Base-by-base conservation (phyloP, 139 green algal species). In the Tetradesmus obliquus region DNA sequence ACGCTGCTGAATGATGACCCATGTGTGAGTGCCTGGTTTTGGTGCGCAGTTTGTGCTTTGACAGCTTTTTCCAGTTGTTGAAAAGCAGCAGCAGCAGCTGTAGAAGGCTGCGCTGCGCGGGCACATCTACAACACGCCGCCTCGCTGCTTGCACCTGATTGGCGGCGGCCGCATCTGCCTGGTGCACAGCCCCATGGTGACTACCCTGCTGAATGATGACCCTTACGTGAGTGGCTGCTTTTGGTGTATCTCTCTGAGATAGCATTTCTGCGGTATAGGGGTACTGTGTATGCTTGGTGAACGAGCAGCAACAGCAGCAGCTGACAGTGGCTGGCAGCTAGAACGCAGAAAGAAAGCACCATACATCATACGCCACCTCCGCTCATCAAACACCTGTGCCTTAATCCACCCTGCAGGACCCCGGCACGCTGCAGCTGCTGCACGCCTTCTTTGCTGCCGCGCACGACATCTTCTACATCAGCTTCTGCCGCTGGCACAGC, bases 71-170 rank as follows among this genome's bases (percentile, higher is more conserved):
- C n/a, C n/a, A n/a, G n/a, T n/a, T n/a, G n/a, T n/a, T n/a, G n/a
- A n/a, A n/a, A n/a, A n/a, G 22, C 84, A 62, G 84, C 84, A 88
- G 58, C 15, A 54, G 24, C n/a, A 55, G 84, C 32, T 88, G 5
- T 58, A 88, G 9, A 20, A 60, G 60, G 57, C 84, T 4, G 58
- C 84, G 7, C 84, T 88, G 84, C n/a, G 32, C 3, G 84, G 84
- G 7, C 58, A 88, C 57, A 88, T 81, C 15, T 88, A 88, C n/a
- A 88, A 88, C 84, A 88, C 58, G 0, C 84, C 58, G 22, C 84
- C 84, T 9, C 58, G 84, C n/a, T 88, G 84, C 32, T 22, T 88
- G 57, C 84, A 80, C 10, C 12, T 79, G 57, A 79, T 4, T 1
- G 84, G 60, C 1, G 60, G 57, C 5, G 84, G 58, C 12, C 57